A percentile compares a stretch with the other conserved stretches of the same genome.
Conservation (phyloP, 1,284 basidiomycete species). For the Cutaneotrichosporon sp. region DNA sequence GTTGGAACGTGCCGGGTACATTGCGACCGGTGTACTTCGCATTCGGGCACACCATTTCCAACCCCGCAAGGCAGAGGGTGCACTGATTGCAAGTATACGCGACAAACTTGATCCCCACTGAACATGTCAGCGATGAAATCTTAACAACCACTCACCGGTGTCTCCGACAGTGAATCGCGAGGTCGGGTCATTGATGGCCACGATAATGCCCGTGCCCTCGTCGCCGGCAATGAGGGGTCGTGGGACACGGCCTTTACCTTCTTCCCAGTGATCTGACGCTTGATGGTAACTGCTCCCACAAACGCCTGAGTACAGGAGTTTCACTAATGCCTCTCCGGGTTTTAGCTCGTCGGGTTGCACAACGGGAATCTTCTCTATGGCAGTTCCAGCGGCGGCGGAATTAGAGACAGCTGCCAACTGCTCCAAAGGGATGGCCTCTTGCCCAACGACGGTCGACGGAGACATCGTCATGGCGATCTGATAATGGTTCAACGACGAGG, state of each 20-base stretch:
- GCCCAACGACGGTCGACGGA: background rate
- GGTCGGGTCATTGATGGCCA: constrained; percentile 63
- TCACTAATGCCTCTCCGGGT: constrained; percentile 9
- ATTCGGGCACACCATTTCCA: constrained; percentile 58
- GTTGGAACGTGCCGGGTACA: too few relatives aligned
- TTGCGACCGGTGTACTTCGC: constrained; percentile 29
- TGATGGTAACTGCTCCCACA: constrained; percentile 60
- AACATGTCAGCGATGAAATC: too few relatives aligned
- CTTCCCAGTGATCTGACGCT: constrained; percentile 58
- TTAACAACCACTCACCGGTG: constrained; percentile 10
- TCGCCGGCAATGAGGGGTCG: constrained; percentile 70
- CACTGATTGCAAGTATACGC: constrained; percentile 66
- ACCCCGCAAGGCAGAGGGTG: constrained; percentile 64
- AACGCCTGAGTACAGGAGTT: constrained; percentile 55
- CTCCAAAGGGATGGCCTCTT: background rate
- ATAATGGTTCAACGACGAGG: too few relatives aligned
- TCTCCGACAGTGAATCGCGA: background rate
- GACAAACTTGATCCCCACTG: constrained; percentile 74
- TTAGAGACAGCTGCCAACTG: background rate
- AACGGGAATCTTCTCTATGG: background rate
- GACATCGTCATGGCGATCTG: too few relatives aligned
- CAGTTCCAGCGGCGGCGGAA: background rate
- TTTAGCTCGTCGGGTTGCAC: background rate
- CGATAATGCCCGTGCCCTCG: constrained; percentile 53
- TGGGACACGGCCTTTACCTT: background rate